Conservation (phyloP, 164 flowering plant species). For the Sedum album region DNA sequence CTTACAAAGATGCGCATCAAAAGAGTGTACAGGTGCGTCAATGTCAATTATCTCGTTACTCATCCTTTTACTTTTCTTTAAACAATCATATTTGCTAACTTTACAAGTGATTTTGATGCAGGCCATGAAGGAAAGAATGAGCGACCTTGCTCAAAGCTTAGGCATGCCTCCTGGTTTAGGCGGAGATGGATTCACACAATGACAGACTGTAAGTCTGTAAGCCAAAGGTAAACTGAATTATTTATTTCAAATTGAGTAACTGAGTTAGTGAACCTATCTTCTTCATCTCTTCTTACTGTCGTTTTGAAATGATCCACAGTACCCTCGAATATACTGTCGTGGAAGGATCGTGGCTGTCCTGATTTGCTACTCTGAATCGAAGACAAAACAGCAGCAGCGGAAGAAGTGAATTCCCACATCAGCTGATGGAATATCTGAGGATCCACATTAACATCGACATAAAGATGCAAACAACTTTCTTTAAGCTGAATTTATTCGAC, state of each 20-base stretch:
- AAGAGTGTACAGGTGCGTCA: conserved; percentile 77
- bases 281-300: no score
- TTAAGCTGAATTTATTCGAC: no score
- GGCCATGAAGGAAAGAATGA: conserved; percentile 98
- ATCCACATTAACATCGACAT: no score
- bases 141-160: conserved; percentile 83
- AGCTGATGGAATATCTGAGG: no score
- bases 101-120: conserved; percentile 30
- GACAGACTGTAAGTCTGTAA: not conserved
- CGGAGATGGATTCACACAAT: conserved; percentile 48
- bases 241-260: not conserved
- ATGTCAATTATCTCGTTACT: not conserved
- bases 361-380: no score
- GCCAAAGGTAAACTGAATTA: not conserved
- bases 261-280: not conserved
- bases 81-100: no score
- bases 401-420: no score
- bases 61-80: not conserved
- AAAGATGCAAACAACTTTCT: no score
- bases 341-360: no score
- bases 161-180: conserved; percentile 79
- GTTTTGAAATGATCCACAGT: no score
- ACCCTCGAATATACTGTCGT: no score
- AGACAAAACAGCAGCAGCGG: no score
- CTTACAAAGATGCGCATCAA: conserved; percentile 91